Percentiles rank a stretch among this genome's conserved stretches.
These are phyloP conservation scores for Aspergillaceae sp. DNA, from an alignment of 2,329 filamentous ascomycete genomes.

Conservation along the genomic window DNA sequence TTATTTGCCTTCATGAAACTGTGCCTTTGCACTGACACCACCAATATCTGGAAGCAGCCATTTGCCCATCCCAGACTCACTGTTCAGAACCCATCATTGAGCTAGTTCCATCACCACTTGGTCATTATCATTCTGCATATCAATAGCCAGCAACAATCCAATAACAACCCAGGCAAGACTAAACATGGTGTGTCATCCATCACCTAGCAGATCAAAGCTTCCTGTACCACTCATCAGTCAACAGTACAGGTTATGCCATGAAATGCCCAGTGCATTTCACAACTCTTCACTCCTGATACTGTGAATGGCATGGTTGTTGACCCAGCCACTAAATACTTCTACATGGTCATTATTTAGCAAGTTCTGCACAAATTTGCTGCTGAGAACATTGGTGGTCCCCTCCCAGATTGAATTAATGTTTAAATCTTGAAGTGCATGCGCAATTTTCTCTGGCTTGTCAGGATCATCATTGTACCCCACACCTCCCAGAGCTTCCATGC, in stretches of 20 bases:
- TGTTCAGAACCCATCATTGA: slow-evolving; percentile 26
- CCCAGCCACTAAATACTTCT: slow-evolving; percentile 30
- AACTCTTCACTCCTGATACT: slow-evolving; percentile 15
- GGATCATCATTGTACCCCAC: slow-evolving; percentile 33
- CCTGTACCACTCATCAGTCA: slow-evolving; percentile 4
- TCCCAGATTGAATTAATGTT: slow-evolving; percentile 55
- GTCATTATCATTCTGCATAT: slow-evolving; percentile 28
- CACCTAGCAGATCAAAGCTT: slow-evolving; percentile 9
- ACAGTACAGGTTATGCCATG: background rate
- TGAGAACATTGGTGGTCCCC: slow-evolving; percentile 63
- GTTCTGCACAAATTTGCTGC: slow-evolving; percentile 41
- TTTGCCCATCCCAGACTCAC: slow-evolving; percentile 19
- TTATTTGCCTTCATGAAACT: slow-evolving; percentile 3
- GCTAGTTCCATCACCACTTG: slow-evolving; percentile 26
- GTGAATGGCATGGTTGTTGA: slow-evolving; percentile 31
- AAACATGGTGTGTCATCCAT: slow-evolving; percentile 24
- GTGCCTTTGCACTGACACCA: slow-evolving; percentile 1
- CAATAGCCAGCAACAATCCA: slow-evolving; percentile 28
- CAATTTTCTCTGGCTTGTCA: slow-evolving; percentile 55
- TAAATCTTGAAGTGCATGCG: slow-evolving; percentile 57
- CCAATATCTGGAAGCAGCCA: slow-evolving; percentile 19
- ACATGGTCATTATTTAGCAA: slow-evolving; percentile 17
- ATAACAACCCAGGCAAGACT: slow-evolving; percentile 29
- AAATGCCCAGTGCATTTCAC: slow-evolving; percentile 1
- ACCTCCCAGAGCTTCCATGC: slow-evolving; percentile 31